Evolutionary conservation across 495 filamentous ascomycete genomes (phyloP).

Genomic region (Amniculicola lignicola): DNA sequence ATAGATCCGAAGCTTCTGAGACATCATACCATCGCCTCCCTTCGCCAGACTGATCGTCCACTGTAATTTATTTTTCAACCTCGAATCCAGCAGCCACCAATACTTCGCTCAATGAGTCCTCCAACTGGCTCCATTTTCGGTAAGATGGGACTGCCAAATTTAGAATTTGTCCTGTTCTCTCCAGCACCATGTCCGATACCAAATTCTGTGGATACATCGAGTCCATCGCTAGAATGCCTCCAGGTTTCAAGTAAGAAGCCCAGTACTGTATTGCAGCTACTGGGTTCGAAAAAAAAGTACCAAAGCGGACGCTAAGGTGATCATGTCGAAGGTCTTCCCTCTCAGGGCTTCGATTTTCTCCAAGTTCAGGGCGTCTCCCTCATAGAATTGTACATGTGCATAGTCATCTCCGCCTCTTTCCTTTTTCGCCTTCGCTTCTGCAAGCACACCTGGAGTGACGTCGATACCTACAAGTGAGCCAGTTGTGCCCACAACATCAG

Average conservation of each 20-base stretch:
- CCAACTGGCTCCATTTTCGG: constrained; percentile 33
- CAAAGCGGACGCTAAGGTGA: constrained; percentile 42
- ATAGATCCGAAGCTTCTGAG: constrained; percentile 5
- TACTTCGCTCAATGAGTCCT: constrained; percentile 15
- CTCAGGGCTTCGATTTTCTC: constrained; percentile 25
- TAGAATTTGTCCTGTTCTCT: constrained; percentile 28
- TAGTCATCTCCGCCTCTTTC: constrained; percentile 24
- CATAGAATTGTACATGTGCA: constrained; percentile 37
- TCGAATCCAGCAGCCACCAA: constrained; percentile 14
- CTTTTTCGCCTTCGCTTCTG: constrained; percentile 35
- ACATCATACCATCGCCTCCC: constrained; percentile 14
- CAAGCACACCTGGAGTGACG: constrained; percentile 43
- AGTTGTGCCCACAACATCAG: constrained; percentile 35
- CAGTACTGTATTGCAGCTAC: constrained; percentile 37
- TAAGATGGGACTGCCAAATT: constrained; percentile 22
- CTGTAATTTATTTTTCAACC: constrained; percentile 13
- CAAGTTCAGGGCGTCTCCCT: constrained; percentile 44
- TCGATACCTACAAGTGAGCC: constrained; percentile 47
- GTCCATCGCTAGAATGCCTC: constrained; percentile 38
- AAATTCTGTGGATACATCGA: constrained; percentile 30
- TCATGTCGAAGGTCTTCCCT: constrained; percentile 40
- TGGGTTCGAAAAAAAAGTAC: constrained; percentile 41
- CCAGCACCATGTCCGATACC: constrained; percentile 19
- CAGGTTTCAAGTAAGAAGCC: constrained; percentile 40
- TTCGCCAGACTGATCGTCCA: constrained; percentile 25